Base-by-base conservation (phyloP, 2,329 filamentous ascomycete genomes). In the Akanthomyces dipterigenus region DNA sequence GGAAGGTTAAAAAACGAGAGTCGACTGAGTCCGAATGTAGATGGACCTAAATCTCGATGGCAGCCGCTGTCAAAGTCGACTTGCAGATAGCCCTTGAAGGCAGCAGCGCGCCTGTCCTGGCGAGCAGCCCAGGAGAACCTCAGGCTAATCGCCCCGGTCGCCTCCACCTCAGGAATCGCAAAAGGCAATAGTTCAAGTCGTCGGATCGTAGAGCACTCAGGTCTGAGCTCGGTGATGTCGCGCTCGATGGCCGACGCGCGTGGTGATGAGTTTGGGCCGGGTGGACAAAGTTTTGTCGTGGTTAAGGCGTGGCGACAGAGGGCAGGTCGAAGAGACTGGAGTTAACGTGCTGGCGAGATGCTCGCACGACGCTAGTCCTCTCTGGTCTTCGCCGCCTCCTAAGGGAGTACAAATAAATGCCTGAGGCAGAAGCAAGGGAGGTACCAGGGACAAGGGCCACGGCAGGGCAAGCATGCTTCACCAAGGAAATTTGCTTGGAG, bases 171-270 rank as follows among this genome's bases (percentile, higher is more conserved):
- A 67, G 72, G 70, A 71, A 71, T 71, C 69, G 70, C 69, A 66
- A 65, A 66, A 71, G 68, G 60, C 74, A 69, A 67, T 70, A 70
- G 70, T 72, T 75, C 73, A 69, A 64, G 70, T 67, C 66, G 67
- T 65, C 66, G 70, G 70, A 64, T 77, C 70, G 69, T 69, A 67
- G 66, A 63, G 63, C 66, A 64, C 63, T 68, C 65, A 63, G 61
- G 60, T 59, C 63, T 62, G 68, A 69, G 67, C 62, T 68, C 70
- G 63, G 63, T 60, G 65, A 65, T 67, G 71, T 67, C 70, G 71
- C 72, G 74, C 74, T 73, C 75, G 77, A 77, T 77, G 76, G 73
- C 75, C 75, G 80, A 80, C 79, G 78, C 81, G 82, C 77, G 77
- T 76, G 75, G 73, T 76, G 77, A 78, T 81, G 76, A 68, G 64